Base-by-base conservation (phyloP, 345 rosid genomes). In the Isatis tinctoria region DNA sequence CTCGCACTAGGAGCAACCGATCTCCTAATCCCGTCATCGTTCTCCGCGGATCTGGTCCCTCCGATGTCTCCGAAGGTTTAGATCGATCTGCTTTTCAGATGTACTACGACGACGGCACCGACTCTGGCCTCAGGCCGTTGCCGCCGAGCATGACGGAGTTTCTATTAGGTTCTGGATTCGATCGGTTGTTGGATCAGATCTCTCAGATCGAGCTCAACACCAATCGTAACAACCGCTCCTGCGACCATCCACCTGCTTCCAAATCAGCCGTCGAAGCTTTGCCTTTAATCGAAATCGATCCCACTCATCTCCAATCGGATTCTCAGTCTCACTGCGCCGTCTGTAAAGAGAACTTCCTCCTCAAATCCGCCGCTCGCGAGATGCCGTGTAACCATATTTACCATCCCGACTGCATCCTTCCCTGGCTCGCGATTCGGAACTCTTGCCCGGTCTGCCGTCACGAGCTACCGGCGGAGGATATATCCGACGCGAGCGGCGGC, bases 331-430 rank as follows among this genome's bases (percentile, higher is more conserved):
- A 85, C 78, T 95, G 99, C 53, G 98, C 98, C 4, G 96, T 95
- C 3, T 95, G 99, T 48, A 95, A 88, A 66, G 99, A 95, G 53
- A 83, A 78, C 1, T 95, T 95, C 61, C 81, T 78, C n/a, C 44
- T 95, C 37, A 85, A 87, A 12, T 58, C 91, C 3, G 81, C 86
- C 12, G 99, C 92, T 2, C 79, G 91, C 12, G 97, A 95, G 76
- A 90, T 95, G 99, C 99, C 99, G 0, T 95, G 99, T 56, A 90
- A 92, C 60, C 99, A 95, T 12, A 81, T 95, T 2, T 95, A 92
- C 44, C 99, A 95, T 80, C 80, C 91, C 0, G 96, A 88, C 61
- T 95, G 99, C 13, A 95, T 95, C 22, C 87, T 95, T 20, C 98
- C 99, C 0, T 95, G 99, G 99, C 87, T 95, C 3, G 86, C 88